Base-by-base conservation (phyloP, 139 green algal genomes). In the Microglena sp. region DNA sequence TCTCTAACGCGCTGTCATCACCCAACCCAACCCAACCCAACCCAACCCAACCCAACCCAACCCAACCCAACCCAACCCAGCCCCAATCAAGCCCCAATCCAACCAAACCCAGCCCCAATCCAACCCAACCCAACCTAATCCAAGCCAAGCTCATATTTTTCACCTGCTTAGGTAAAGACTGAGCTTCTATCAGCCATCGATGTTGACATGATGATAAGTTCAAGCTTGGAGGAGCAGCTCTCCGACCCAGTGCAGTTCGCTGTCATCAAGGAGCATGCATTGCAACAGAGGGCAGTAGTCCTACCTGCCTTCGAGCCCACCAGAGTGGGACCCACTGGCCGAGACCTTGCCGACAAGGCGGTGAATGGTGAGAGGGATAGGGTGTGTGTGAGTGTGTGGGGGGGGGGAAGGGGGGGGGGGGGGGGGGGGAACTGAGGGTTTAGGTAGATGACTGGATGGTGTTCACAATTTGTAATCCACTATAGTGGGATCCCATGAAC, bases 181-280 rank as follows among this genome's bases (percentile, higher is more conserved):
- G 21, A 18, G 53, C 21, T 60, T 24, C 21, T 21, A 60, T 18
- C 15, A 60, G 26, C 24, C 15, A 72, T 79, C 7, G 72, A 79
- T 53, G 72, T 79, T 32, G 72, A 79, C 58, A 79, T 79, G 72
- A 59, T 70, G 55, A 70, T 75, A 28, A 75, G 67, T 57, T 45
- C 2, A 2, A 53, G 57, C 2, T 27, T 79, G 6, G 59, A 33
- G 0, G 33, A 33, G 33, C 58, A 69, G 59, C 64, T 80, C 15
- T 50, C 40, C 40, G 18, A 11, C 40, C 11, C 18, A 24, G 15
- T 50, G 40, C n/a, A n/a, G n/a, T n/a, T n/a, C n/a, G n/a, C n/a
- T n/a, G n/a, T n/a, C n/a, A n/a, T n/a, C n/a, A n/a, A n/a, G n/a
- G n/a, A n/a, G n/a, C n/a, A n/a, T n/a, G 57, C 31, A 28, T 15